Evolutionary conservation across 495 filamentous ascomycete species (phyloP), one percentile per base, ranked within the genome.

Genomic region (Durotheca rogersii): DNA sequence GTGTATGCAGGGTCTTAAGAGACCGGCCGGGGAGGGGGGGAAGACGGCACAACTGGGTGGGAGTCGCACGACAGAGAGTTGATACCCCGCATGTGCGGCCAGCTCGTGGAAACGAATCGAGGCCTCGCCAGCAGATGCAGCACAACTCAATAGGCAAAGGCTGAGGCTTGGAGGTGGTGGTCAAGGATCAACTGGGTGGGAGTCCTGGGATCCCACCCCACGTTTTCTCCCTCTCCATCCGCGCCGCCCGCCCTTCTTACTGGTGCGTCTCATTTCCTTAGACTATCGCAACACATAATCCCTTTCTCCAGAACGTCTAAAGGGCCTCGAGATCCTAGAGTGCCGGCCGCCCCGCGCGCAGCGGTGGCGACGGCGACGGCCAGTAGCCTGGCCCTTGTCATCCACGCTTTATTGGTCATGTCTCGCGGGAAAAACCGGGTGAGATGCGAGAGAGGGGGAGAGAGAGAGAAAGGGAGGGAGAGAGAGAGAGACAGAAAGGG

Each of bases 231-330:
- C 19, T 27, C 27, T 49, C 23, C 18, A n/a, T 40, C 19, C 36
- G 18, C 27, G 30, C 23, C 29, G 34, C 34, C 15, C 20, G 41
- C 14, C 7, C n/a, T 38, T 54, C 42, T 33, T 53, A 59, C 56
- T 59, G 56, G 56, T 51, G 50, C 56, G 37, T 54, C 46, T 41
- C 25, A 53, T 50, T 53, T 44, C 50, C 36, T 59, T 59, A 59
- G 44, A 51, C 56, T 19, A 59, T 59, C 30, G 46, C 30, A 59
- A 59, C 46, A 54, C 56, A 50, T 59, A 59, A 59, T 27, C 9
- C 23, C 4, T 27, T 27, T 54, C 41, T 23, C 36, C 38, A 54
- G 36, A 40, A 45, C 32, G 41, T n/a, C n/a, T n/a, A n/a, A 32
- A 50, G 38, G 30, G 46, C 17, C 44, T 34, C 23, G 21, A 27